Conservation (phyloP, 805 yeast species). For the Clavispora santaluciae region DNA sequence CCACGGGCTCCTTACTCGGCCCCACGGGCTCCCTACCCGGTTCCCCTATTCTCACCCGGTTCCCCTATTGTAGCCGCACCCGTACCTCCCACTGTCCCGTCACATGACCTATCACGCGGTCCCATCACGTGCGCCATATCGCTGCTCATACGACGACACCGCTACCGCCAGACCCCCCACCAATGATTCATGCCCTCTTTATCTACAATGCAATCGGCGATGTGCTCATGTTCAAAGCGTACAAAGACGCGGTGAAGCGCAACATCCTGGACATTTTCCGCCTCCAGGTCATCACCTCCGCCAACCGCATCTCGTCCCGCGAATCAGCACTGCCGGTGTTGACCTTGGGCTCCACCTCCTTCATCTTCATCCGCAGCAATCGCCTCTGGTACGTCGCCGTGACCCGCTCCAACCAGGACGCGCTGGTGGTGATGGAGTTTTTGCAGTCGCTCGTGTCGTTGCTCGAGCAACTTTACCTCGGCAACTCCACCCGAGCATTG, state of each 20-base stretch:
- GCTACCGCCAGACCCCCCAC: no score
- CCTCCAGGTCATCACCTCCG: slow-evolving; percentile 79
- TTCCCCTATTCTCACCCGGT: no score
- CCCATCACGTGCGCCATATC: background rate
- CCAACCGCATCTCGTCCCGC: slow-evolving; percentile 15
- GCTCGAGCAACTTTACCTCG: slow-evolving; percentile 31
- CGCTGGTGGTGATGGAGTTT: slow-evolving; percentile 74
- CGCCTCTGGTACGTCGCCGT: slow-evolving; percentile 81
- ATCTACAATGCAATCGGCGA: slow-evolving; percentile 80
- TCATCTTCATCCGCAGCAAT: slow-evolving; percentile 63
- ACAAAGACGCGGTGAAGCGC: slow-evolving; percentile 70
- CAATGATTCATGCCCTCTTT: slow-evolving; percentile 81
- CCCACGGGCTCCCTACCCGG: no score
- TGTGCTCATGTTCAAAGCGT: slow-evolving; percentile 67
- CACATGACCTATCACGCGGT: no score
- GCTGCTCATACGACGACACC: no score
- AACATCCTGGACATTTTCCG: slow-evolving; percentile 84
- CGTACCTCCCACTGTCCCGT: background rate
- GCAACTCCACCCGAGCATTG: slow-evolving; percentile 12
- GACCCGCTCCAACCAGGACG: slow-evolving; percentile 85
- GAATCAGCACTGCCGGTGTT: slow-evolving; percentile 42
- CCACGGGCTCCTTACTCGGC: no score
- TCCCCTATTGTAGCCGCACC: no score
- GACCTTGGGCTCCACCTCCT: slow-evolving; percentile 90
- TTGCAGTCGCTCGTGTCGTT: slow-evolving; percentile 57